A percentile compares a stretch with the other conserved stretches of the same genome.
phyloP scores from a whole-genome alignment of 306 rosid species.

The Inga leiocalycina region DNA sequence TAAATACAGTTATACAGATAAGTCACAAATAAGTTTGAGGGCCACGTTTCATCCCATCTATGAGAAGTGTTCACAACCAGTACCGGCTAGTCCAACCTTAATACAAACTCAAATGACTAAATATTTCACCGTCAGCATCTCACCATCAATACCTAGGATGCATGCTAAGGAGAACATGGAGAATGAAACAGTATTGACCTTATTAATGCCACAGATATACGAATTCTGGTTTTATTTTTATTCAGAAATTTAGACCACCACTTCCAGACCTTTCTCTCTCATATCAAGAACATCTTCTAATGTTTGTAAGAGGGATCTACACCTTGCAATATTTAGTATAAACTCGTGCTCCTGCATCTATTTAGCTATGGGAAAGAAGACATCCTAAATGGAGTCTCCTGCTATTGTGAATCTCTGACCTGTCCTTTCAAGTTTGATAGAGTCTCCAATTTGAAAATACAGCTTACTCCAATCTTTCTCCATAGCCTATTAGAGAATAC shows the following conservation, averaged over 20 bases:
- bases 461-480: background rate
- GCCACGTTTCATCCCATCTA: background rate
- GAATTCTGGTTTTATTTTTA: background rate
- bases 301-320: background rate
- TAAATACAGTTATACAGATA: background rate
- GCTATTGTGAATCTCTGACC: background rate
- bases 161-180: background rate
- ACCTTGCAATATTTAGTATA: background rate
- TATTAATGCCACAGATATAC: background rate
- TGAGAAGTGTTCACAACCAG: background rate
- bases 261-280: background rate
- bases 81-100: background rate
- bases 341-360: background rate
- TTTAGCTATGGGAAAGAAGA: background rate
- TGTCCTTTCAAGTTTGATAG: background rate
- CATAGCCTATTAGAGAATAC: background rate
- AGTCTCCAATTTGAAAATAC: background rate
- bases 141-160: background rate
- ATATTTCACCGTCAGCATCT: background rate
- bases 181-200: background rate
- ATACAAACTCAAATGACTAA: background rate
- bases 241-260: background rate
- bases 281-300: background rate
- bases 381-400: background rate
- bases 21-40: background rate